Evolutionary conservation across 2,329 filamentous ascomycete genomes (phyloP).

Genomic region (Neophaeococcomyces mojaviensis): DNA sequence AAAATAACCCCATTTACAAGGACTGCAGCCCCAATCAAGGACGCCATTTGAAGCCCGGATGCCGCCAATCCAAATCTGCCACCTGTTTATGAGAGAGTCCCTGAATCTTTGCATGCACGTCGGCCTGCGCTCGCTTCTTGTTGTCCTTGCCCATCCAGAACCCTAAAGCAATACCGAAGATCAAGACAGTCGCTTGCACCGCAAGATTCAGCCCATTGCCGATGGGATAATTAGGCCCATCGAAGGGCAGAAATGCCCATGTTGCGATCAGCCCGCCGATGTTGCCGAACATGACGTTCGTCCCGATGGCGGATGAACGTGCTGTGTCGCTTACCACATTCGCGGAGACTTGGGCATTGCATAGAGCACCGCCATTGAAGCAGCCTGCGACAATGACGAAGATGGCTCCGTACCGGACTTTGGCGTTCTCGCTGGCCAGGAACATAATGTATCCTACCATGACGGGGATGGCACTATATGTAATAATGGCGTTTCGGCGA

Average conservation of each 20-base stretch:
- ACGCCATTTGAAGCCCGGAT: conserved; percentile 61
- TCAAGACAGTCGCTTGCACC: conserved; percentile 48
- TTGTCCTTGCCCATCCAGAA: conserved; percentile 60
- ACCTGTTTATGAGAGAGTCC: conserved; percentile 48
- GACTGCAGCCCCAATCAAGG: too few relatives aligned
- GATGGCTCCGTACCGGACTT: conserved; percentile 60
- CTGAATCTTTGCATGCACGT: conserved; percentile 49
- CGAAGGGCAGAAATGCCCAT: conserved; percentile 57
- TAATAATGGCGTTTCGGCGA: conserved; percentile 52
- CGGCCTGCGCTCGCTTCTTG: conserved; percentile 45
- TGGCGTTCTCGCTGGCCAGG: conserved; percentile 47
- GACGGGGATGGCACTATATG: conserved; percentile 49
- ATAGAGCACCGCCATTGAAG: conserved; percentile 57
- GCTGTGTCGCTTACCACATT: conserved; percentile 67
- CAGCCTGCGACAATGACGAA: conserved; percentile 61
- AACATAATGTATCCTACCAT: conserved; percentile 67
- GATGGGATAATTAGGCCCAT: conserved; percentile 60
- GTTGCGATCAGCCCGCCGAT: conserved; percentile 61
- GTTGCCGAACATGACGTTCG: conserved; percentile 65
- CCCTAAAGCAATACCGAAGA: conserved; percentile 44
- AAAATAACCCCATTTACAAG: too few relatives aligned
- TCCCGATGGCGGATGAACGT: conserved; percentile 57
- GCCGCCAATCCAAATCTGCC: conserved; percentile 58
- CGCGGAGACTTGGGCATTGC: conserved; percentile 60
- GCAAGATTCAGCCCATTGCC: conserved; percentile 66